Evolutionary conservation across 192 early-diverging fungal species (phyloP), one percentile per base, ranked within the genome.

Genomic region (Kappamyces sp.): DNA sequence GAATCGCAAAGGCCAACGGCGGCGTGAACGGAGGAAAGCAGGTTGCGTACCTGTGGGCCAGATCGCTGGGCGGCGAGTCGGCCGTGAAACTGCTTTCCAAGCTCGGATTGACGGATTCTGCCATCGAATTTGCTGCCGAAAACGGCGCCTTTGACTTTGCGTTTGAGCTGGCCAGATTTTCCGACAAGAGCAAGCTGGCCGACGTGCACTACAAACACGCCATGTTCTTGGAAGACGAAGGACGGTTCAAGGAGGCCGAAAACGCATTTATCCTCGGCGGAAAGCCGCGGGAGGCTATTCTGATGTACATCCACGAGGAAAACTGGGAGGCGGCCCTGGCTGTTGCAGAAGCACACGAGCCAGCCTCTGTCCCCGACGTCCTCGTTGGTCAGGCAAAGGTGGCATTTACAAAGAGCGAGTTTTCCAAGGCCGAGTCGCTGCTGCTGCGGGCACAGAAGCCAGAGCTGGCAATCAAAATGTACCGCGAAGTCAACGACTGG

Each of bases 251-350:
- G 47, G 83, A 85, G 43, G 83, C 83, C 31, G 77, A 85, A 55
- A 66, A 64, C 37, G 81, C 80, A 0, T 85, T 85, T 64, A 76
- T 84, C 31, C 58, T 79, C 3, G 68, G 68, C 6, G 88, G 87
- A 2, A 79, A 79, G 43, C 83, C 80, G 12, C 75, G 77, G 41
- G 87, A 90, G 46, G 87, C 87, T 1, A 78, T 90, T 32, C 49
- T 77, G 5, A 84, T 86, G 58, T 89, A 84, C 58, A 82, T 85
- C 59, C 83, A 85, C 70, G 82, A 84, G 48, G 83, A 85, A 65
- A 71, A 84, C 61, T 85, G 83, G 83, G 74, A 79, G 8, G 72
- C 71, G 39, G 80, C 83, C 43, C 52, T 82, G n/a, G 13, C 62
- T 5, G 81, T 85, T 7, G 83, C 83, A 1, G 83, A 85, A 58